phyloP scores from a whole-genome alignment of 2,329 filamentous ascomycete genomes.

The Trichoderma sp. region DNA sequence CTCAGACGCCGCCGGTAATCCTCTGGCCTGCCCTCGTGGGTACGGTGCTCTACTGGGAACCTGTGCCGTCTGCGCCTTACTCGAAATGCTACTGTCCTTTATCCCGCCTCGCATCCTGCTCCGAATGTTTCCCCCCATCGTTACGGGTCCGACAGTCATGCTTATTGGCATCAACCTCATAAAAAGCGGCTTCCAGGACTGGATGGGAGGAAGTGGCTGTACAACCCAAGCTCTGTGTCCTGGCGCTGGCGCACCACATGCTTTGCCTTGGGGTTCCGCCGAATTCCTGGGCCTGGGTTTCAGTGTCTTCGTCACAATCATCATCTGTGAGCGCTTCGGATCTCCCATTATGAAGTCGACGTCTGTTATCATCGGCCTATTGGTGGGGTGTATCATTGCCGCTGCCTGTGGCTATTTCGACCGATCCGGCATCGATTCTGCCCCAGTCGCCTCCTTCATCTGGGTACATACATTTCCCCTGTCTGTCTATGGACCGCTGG shows the following conservation, averaged over 20 bases:
- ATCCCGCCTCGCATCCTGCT: slow-evolving; percentile 67
- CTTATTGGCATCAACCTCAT: slow-evolving; percentile 74
- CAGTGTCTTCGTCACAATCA: slow-evolving; percentile 75
- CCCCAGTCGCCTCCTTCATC: slow-evolving; percentile 70
- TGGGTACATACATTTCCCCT: slow-evolving; percentile 78
- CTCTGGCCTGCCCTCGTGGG: slow-evolving; percentile 70
- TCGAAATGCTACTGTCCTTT: slow-evolving; percentile 74
- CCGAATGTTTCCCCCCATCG: slow-evolving; percentile 74
- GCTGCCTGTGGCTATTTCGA: slow-evolving; percentile 78
- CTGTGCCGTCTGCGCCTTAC: slow-evolving; percentile 59
- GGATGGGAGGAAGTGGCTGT: slow-evolving; percentile 73
- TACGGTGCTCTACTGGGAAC: slow-evolving; percentile 75
- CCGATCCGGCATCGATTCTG: slow-evolving; percentile 65
- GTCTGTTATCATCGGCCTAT: slow-evolving; percentile 70
- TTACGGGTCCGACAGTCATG: slow-evolving; percentile 68
- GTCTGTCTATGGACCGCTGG: slow-evolving; percentile 68
- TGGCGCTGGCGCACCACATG: slow-evolving; percentile 63
- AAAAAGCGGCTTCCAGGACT: slow-evolving; percentile 68
- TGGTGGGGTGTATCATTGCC: slow-evolving; percentile 75
- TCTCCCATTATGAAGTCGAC: slow-evolving; percentile 82
- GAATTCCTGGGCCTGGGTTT: slow-evolving; percentile 79
- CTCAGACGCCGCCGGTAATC: slow-evolving; percentile 58
- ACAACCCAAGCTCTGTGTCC: slow-evolving; percentile 59
- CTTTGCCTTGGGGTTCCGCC: slow-evolving; percentile 74
- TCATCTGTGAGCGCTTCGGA: slow-evolving; percentile 77